These are phyloP conservation scores for Serendipita sp. DNA, from an alignment of 768 basidiomycete genomes.

Conservation along the genomic window DNA sequence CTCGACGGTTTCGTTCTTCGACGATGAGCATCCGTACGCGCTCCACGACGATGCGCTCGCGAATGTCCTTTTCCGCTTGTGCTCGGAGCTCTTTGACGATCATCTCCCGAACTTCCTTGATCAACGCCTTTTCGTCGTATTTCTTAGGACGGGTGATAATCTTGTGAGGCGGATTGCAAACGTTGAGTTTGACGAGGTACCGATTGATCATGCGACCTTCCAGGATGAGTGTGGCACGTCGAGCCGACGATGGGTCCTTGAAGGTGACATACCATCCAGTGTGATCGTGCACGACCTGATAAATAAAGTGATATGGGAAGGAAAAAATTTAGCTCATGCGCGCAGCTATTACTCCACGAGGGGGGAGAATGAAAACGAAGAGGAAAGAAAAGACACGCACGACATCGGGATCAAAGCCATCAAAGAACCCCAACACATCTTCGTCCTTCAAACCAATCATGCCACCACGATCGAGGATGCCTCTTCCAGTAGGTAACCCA, in stretches of 20 bases:
- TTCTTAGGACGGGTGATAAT: neutral
- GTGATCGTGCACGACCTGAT: conserved; percentile 52
- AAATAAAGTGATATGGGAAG: neutral
- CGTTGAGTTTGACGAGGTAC: conserved; percentile 14
- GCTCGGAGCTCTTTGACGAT: conserved; percentile 40
- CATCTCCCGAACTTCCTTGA: conserved; percentile 37
- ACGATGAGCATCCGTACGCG: conserved; percentile 36
- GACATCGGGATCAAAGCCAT: conserved; percentile 54
- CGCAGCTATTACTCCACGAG: neutral
- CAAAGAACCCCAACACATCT: conserved; percentile 52
- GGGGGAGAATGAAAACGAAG: no score
- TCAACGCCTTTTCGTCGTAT: conserved; percentile 39
- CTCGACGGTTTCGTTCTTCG: conserved; percentile 30
- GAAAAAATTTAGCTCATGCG: neutral
- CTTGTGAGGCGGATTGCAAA: conserved; percentile 12
- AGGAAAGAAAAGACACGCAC: conserved; percentile 27
- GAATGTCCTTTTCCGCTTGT: conserved; percentile 47
- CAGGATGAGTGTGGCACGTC: conserved; percentile 52
- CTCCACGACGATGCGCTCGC: conserved; percentile 39
- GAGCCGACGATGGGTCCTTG: conserved; percentile 39
- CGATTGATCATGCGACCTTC: conserved; percentile 15
- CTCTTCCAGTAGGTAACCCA: conserved; percentile 12
- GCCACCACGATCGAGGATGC: conserved; percentile 21
- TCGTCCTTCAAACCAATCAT: conserved; percentile 39
- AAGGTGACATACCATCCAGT: conserved; percentile 75